These are phyloP conservation scores for Chlorella vulgaris DNA, from an alignment of 139 green algal species.

Conservation along the genomic window DNA sequence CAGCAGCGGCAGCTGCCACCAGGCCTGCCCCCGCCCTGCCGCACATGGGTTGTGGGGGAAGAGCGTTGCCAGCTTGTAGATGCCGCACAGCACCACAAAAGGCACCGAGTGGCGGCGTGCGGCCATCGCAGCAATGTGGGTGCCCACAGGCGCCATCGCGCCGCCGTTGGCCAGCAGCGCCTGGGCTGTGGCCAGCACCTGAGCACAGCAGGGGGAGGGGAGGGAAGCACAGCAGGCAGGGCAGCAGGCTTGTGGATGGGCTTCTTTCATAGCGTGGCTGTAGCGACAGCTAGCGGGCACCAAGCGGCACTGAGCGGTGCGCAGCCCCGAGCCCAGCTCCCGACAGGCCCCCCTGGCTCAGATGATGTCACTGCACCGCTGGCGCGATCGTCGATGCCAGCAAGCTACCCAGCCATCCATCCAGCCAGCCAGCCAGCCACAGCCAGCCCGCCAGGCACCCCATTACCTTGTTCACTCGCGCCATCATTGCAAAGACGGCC, in stretches of 20 bases:
- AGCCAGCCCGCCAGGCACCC: too few relatives aligned
- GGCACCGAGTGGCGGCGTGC: constrained; percentile 89
- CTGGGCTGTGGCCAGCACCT: constrained; percentile 91
- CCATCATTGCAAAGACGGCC: constrained; percentile 98
- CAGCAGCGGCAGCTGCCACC: too few relatives aligned
- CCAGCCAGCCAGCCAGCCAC: too few relatives aligned
- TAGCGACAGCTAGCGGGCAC: background rate
- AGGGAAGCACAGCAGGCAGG: background rate
- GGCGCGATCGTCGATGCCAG: too few relatives aligned
- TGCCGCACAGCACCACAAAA: constrained; percentile 93
- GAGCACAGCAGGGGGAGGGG: too few relatives aligned
- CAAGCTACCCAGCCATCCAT: too few relatives aligned
- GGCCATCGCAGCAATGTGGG: constrained; percentile 84
- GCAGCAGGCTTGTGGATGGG: background rate
- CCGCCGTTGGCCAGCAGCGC: constrained; percentile 95
- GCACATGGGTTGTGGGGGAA: constrained; percentile 89
- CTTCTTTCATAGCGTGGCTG: background rate
- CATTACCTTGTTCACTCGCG: constrained; percentile 96
- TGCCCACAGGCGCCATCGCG: constrained; percentile 82
- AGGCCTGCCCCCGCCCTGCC: too few relatives aligned
- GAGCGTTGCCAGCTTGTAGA: constrained; percentile 93
- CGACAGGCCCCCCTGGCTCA: too few relatives aligned
- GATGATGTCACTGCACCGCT: too few relatives aligned
- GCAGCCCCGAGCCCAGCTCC: too few relatives aligned
- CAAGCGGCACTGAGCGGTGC: too few relatives aligned